phyloP scores from a whole-genome alignment of 257 asterid genomes.

The Vinca minor region DNA sequence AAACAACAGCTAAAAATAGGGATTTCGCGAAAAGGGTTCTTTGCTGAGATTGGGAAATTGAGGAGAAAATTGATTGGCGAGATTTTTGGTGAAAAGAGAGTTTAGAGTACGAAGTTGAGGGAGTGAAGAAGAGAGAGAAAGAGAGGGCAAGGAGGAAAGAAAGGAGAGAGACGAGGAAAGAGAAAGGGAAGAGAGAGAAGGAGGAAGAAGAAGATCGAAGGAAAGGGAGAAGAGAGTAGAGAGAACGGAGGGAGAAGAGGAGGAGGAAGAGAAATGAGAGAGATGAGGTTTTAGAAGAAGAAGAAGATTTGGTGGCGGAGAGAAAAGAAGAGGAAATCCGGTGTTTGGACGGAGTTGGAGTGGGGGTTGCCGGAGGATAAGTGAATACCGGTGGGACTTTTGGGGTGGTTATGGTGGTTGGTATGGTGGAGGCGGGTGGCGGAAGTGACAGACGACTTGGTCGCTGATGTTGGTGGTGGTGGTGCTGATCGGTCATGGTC shows the following conservation, averaged over 20 bases:
- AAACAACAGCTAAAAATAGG: slow-evolving; percentile 50
- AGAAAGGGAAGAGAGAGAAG: slow-evolving; percentile 77
- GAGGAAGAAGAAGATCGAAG: slow-evolving; percentile 73
- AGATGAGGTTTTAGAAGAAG: slow-evolving; percentile 23
- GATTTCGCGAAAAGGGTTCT: slow-evolving; percentile 53
- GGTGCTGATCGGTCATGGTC: slow-evolving; percentile 7
- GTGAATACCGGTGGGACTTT: slow-evolving; percentile 31
- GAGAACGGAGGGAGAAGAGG: slow-evolving; percentile 83
- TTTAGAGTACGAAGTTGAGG: slow-evolving; percentile 21
- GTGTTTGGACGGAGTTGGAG: slow-evolving; percentile 78
- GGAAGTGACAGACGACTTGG: slow-evolving; percentile 66
- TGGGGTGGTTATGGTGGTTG: slow-evolving; percentile 23
- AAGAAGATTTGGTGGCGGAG: slow-evolving; percentile 28
- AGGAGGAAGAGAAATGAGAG: slow-evolving; percentile 48
- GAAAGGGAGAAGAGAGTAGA: slow-evolving; percentile 80
- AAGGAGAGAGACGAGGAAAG: slow-evolving; percentile 72
- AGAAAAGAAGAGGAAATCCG: slow-evolving; percentile 31
- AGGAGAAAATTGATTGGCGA: slow-evolving; percentile 34
- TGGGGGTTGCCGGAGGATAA: slow-evolving; percentile 63
- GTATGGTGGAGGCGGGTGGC: slow-evolving; percentile 36
- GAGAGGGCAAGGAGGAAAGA: slow-evolving; percentile 60
- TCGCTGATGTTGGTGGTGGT: slow-evolving; percentile 49
- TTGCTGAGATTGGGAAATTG: slow-evolving; percentile 40
- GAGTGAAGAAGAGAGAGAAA: slow-evolving; percentile 16
- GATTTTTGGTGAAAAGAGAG: slow-evolving; percentile 27